These are phyloP conservation scores for Megacollybia platyphylla DNA, from an alignment of 1,284 basidiomycete genomes.

Conservation along the genomic window DNA sequence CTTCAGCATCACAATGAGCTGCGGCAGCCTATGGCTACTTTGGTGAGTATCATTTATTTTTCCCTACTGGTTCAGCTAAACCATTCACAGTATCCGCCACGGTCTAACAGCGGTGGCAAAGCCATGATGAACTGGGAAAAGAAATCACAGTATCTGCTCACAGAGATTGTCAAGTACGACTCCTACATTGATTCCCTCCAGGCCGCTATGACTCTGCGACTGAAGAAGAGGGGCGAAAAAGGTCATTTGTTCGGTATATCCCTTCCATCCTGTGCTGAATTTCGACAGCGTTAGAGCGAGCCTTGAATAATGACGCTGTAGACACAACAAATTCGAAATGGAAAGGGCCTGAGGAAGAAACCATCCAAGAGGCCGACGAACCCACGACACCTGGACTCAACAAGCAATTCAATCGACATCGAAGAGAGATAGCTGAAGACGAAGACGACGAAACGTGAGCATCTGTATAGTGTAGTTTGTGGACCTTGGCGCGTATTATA, in stretches of 20 bases:
- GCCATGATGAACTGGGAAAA: conserved; percentile 88
- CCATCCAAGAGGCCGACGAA: conserved; percentile 39
- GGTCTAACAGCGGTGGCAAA: conserved; percentile 64
- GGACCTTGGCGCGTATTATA: too few relatives aligned
- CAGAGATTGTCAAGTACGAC: conserved; percentile 92
- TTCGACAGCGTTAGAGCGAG: conserved; percentile 53
- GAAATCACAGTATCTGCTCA: conserved; percentile 78
- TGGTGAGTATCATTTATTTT: conserved; percentile 39
- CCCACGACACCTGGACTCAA: conserved; percentile 24
- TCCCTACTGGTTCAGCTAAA: conserved; percentile 4
- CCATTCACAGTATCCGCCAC: conserved; percentile 59
- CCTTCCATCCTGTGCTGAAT: conserved; percentile 4
- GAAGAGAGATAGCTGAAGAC: conserved; percentile 8
- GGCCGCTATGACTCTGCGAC: conserved; percentile 64
- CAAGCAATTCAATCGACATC: conserved; percentile 9
- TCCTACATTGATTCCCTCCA: conserved; percentile 89
- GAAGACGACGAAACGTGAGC: conserved; percentile 3
- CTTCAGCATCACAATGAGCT: conserved; percentile 77
- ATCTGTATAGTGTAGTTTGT: too few relatives aligned
- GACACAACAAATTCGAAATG: conserved; percentile 26
- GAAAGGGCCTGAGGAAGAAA: conserved; percentile 30
- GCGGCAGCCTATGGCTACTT: conserved; percentile 68
- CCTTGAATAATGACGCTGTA: conserved; percentile 35
- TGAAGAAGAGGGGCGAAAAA: conserved; percentile 81
- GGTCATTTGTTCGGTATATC: conserved; percentile 15